These are phyloP conservation scores for Ophiostoma quercus DNA, from an alignment of 2,329 filamentous ascomycete species.

Conservation along the genomic window DNA sequence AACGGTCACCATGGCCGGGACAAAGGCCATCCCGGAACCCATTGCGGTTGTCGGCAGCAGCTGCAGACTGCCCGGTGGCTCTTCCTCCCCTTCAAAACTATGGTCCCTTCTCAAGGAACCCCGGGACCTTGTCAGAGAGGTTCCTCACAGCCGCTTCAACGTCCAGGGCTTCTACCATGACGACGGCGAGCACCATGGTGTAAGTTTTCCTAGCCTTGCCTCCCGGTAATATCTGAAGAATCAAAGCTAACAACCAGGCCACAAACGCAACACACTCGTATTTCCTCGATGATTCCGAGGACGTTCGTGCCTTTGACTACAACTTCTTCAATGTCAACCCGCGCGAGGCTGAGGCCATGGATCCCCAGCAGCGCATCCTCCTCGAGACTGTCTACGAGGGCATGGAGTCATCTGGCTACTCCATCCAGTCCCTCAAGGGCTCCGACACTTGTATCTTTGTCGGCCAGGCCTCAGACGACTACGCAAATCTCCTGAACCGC, in stretches of 20 bases:
- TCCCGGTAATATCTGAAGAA: neutral
- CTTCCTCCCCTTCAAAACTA: conserved; percentile 24
- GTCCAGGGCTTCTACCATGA: conserved; percentile 23
- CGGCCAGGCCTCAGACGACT: conserved; percentile 34
- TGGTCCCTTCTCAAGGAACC: conserved; percentile 24
- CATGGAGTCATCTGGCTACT: conserved; percentile 34
- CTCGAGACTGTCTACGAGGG: conserved; percentile 37
- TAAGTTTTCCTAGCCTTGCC: conserved; percentile 7
- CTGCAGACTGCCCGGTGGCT: conserved; percentile 25
- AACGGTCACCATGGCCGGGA: conserved; percentile 7
- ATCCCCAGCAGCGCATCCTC: conserved; percentile 34
- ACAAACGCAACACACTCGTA: conserved; percentile 20
- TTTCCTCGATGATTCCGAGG: conserved; percentile 36
- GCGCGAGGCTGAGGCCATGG: conserved; percentile 34
- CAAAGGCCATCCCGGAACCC: conserved; percentile 22
- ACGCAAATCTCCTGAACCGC: conserved; percentile 22
- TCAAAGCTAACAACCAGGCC: conserved; percentile 14
- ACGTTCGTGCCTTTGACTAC: conserved; percentile 35
- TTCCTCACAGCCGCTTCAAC: conserved; percentile 25
- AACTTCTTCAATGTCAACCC: conserved; percentile 35
- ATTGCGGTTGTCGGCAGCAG: conserved; percentile 27
- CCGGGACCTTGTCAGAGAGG: conserved; percentile 15
- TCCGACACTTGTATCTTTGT: conserved; percentile 34
- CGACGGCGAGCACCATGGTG: conserved; percentile 23
- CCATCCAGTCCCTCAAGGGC: conserved; percentile 30